These are phyloP conservation scores for Coniophora puteana DNA, from an alignment of 1,284 basidiomycete genomes.

Conservation along the genomic window DNA sequence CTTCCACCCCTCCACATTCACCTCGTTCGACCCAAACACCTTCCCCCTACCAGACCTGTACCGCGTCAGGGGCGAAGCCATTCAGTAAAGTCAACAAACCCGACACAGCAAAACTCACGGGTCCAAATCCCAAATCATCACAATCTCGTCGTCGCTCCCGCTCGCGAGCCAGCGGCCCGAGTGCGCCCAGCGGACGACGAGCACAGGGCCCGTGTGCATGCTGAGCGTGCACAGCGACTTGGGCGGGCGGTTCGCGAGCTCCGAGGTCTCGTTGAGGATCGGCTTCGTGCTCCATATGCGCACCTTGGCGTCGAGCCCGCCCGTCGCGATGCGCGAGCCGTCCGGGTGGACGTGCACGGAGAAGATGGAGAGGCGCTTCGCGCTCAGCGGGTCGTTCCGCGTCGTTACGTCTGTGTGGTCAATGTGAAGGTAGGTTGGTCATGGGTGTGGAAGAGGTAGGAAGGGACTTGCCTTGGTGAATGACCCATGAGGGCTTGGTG, in stretches of 20 bases:
- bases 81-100: neutral
- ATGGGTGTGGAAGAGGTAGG: neutral
- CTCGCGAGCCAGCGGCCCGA: constrained; percentile 93
- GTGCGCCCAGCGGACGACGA: constrained; percentile 95
- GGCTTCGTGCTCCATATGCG: constrained; percentile 97
- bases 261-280: constrained; percentile 74
- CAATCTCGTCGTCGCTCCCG: constrained; percentile 93
- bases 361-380: constrained; percentile 86
- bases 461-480: constrained; percentile 43
- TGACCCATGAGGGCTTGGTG: constrained; percentile 55
- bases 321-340: constrained; percentile 92
- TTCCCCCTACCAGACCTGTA: constrained; percentile 74
- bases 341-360: constrained; percentile 94
- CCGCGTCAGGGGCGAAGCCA: constrained; percentile 1
- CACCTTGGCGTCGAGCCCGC: constrained; percentile 93
- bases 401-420: neutral
- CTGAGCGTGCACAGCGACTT: constrained; percentile 89
- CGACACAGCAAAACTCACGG: constrained; percentile 57
- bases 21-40: constrained; percentile 89
- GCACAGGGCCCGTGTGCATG: constrained; percentile 92
- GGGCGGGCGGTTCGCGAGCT: constrained; percentile 74
- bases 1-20: constrained; percentile 98
- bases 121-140: constrained; percentile 97
- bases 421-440: neutral
- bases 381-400: constrained; percentile 18